phyloP scores from a whole-genome alignment of 2,329 filamentous ascomycete genomes.

The Ambrosiella cleistominuta region DNA sequence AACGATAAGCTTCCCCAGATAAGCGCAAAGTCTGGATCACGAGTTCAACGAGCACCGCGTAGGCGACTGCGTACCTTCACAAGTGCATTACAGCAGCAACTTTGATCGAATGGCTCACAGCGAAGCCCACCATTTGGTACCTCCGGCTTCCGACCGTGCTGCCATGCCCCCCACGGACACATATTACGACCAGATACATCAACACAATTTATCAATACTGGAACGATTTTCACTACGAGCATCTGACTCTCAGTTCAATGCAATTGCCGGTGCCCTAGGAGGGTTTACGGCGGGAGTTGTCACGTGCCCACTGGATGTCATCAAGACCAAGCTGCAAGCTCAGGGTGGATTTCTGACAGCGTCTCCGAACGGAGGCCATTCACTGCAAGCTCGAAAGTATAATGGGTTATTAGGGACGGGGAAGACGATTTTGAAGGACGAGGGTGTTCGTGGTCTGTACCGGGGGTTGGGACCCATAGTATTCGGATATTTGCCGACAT shows the following conservation, averaged over 20 bases:
- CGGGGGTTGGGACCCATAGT: slow-evolving; percentile 87
- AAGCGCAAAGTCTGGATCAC: background rate
- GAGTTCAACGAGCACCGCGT: background rate
- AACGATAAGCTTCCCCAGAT: background rate
- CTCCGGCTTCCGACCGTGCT: slow-evolving; percentile 10
- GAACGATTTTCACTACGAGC: slow-evolving; percentile 39
- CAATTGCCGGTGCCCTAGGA: slow-evolving; percentile 70
- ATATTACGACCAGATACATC: slow-evolving; percentile 28
- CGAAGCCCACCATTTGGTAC: slow-evolving; percentile 10
- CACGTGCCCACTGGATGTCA: slow-evolving; percentile 93
- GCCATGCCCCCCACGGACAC: slow-evolving; percentile 6
- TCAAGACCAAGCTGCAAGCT: slow-evolving; percentile 95
- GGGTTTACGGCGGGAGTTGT: slow-evolving; percentile 88
- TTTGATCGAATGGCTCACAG: slow-evolving; percentile 12
- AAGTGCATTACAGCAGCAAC: background rate
- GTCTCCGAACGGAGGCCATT: slow-evolving; percentile 26
- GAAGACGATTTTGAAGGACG: slow-evolving; percentile 67
- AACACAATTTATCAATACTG: slow-evolving; percentile 24
- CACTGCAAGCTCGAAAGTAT: slow-evolving; percentile 47
- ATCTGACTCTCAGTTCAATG: slow-evolving; percentile 54
- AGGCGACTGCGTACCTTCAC: background rate
- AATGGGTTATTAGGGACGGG: slow-evolving; percentile 77
- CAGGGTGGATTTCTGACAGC: slow-evolving; percentile 56
- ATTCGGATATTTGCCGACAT: slow-evolving; percentile 87
- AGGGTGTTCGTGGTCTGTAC: slow-evolving; percentile 81